These are phyloP conservation scores for Dictyostelium brefeldianum DNA, from an alignment of 78 protist species.

Conservation along the genomic window DNA sequence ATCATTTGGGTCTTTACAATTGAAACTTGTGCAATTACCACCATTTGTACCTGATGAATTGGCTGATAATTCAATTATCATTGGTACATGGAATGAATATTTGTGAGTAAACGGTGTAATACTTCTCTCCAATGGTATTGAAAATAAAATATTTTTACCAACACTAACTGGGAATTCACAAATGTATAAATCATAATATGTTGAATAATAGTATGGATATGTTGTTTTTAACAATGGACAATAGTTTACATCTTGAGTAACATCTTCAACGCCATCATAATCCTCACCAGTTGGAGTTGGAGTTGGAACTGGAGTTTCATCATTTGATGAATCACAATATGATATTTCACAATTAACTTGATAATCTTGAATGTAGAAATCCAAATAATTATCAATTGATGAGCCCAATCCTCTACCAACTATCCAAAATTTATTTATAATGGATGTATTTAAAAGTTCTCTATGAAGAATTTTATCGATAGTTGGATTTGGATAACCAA, in stretches of 20 bases:
- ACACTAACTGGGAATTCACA: neutral
- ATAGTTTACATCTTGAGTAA: neutral
- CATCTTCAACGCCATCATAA: no score
- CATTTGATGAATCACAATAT: neutral
- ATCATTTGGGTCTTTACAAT: neutral
- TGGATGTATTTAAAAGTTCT: neutral
- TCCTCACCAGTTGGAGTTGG: no score
- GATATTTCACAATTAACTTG: no score
- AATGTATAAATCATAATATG: neutral
- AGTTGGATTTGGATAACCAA: neutral
- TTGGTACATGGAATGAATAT: slow-evolving; percentile 18
- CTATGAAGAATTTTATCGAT: neutral
- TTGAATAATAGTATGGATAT: neutral
- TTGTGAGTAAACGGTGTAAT: neutral
- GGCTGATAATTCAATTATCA: neutral
- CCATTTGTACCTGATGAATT: neutral
- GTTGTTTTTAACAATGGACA: neutral
- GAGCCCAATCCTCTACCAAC: slow-evolving; percentile 3
- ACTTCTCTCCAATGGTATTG: neutral
- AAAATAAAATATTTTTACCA: neutral
- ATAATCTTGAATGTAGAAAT: neutral
- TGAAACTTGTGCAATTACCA: neutral
- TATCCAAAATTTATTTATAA: neutral
- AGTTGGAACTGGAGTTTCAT: no score
- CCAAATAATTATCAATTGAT: neutral